These are phyloP conservation scores for Chalciporus sp. DNA, from an alignment of 1,284 basidiomycete species.

Conservation along the genomic window DNA sequence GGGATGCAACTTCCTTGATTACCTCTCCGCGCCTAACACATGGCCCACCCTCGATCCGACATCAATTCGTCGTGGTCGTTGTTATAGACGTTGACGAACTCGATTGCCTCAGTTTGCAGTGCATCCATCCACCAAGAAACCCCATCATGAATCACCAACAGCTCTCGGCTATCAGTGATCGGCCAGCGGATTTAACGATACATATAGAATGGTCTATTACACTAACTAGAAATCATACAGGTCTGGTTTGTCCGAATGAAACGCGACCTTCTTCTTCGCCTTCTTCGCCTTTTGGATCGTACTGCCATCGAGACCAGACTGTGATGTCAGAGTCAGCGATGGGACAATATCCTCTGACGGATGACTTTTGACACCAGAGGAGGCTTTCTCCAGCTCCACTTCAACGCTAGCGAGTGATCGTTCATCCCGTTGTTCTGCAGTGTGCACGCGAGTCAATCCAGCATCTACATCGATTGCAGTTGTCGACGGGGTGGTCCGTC, in stretches of 20 bases:
- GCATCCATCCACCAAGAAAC: neutral
- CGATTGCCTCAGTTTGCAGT: neutral
- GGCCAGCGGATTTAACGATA: too few species aligned
- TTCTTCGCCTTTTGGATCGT: conserved; percentile 43
- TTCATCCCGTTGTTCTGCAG: conserved; percentile 2
- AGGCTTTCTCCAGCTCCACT: conserved; percentile 29
- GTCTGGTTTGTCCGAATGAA: conserved; percentile 68
- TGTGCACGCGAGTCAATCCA: conserved; percentile 17
- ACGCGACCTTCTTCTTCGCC: conserved; percentile 69
- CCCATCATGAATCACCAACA: neutral
- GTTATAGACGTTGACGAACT: neutral
- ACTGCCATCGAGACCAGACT: neutral
- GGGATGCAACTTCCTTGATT: neutral
- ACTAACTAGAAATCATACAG: conserved; percentile 55
- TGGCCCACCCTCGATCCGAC: too few species aligned
- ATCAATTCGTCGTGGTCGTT: too few species aligned
- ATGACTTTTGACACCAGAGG: conserved; percentile 3
- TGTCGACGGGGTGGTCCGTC: conserved; percentile 66
- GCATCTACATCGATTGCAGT: conserved; percentile 29
- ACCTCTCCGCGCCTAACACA: neutral
- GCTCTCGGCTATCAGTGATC: neutral
- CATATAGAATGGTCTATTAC: too few species aligned
- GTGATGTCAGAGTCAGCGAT: neutral
- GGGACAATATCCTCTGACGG: conserved; percentile 1
- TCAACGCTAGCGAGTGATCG: conserved; percentile 22